Evolutionary conservation across 2,329 filamentous ascomycete species (phyloP).

Genomic region (Penicillium sp.): DNA sequence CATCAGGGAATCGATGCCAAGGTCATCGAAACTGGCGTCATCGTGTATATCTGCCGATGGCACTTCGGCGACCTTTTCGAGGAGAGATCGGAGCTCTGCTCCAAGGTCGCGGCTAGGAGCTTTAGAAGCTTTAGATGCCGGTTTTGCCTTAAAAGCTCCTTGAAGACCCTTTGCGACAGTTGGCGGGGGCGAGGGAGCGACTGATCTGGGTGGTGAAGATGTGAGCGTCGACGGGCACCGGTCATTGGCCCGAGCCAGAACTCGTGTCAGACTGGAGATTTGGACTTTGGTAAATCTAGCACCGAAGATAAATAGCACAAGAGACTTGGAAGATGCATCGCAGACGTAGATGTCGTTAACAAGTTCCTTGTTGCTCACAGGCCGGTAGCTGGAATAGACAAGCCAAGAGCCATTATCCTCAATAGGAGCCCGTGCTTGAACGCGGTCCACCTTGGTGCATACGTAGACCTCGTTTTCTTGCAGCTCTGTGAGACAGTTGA

Average conservation of each 20-base stretch:
- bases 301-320: not conserved
- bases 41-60: not conserved
- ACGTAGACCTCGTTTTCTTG: not conserved
- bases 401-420: not conserved
- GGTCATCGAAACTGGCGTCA: conserved; percentile 14
- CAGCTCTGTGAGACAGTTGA: conserved; percentile 29
- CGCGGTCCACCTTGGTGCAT: not conserved
- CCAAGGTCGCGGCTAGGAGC: too few species aligned
- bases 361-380: not conserved
- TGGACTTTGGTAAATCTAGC: not conserved
- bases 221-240: too few species aligned
- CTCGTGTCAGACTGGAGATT: not conserved
- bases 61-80: too few species aligned
- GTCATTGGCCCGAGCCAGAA: not conserved
- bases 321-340: conserved; percentile 13
- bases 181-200: too few species aligned
- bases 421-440: too few species aligned
- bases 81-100: too few species aligned
- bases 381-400: not conserved
- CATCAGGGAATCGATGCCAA: conserved; percentile 28
- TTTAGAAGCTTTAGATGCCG: too few species aligned
- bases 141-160: too few species aligned
- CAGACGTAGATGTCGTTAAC: conserved; percentile 37
- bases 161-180: too few species aligned
- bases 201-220: too few species aligned